Percentiles rank a stretch among this genome's conserved stretches.
Conservation (phyloP, 257 asterid genomes). For the Coffea canephora region DNA sequence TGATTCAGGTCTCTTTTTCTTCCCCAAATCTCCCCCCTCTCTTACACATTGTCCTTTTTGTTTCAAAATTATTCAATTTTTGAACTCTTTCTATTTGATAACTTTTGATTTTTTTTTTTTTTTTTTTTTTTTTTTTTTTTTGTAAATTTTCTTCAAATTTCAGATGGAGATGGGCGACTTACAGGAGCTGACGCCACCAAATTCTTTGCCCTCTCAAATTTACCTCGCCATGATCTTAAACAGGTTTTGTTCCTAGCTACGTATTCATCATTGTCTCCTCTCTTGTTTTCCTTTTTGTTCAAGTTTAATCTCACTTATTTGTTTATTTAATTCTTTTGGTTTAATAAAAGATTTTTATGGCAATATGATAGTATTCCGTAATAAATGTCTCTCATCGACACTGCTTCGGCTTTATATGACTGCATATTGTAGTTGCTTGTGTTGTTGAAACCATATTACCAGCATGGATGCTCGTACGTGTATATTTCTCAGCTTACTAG, state of each 20-base stretch:
- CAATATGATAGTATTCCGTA: no score
- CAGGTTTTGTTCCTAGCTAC: constrained; percentile 38
- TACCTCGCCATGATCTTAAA: constrained; percentile 92
- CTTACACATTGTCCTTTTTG: not conserved
- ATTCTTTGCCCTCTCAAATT: constrained; percentile 74
- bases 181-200: constrained; percentile 84
- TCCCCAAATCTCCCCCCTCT: not conserved
- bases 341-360: no score
- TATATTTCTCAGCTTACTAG: not conserved
- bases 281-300: not conserved
- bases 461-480: not conserved
- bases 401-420: no score
- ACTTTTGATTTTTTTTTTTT: not conserved
- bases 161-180: constrained; percentile 93
- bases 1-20: constrained; percentile 60
- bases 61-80: no score
- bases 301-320: not conserved
- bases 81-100: not conserved
- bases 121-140: no score
- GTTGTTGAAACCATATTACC: not conserved
- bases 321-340: no score
- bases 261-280: not conserved
- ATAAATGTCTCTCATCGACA: not conserved
- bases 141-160: not conserved
- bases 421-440: not conserved